These are phyloP conservation scores for Mycena galopus DNA, from an alignment of 768 basidiomycete genomes.

Conservation along the genomic window DNA sequence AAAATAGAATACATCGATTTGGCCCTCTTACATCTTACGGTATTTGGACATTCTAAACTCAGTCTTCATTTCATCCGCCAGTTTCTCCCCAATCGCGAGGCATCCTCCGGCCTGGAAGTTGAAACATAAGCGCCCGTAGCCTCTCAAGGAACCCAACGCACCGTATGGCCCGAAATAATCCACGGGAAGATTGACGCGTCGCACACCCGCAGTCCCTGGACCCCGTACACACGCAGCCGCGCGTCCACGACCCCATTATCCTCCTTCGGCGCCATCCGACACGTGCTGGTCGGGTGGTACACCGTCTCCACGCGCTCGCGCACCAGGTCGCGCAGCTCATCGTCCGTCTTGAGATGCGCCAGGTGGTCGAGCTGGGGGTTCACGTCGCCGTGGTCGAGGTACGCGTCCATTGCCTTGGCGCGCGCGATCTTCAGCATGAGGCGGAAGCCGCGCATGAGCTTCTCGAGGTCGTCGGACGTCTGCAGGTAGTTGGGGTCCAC, in stretches of 20 bases:
- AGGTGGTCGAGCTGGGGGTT: too few relatives aligned
- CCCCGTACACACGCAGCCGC: constrained; percentile 45
- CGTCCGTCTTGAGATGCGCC: too few relatives aligned
- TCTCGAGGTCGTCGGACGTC: constrained; percentile 55
- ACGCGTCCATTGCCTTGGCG: constrained; percentile 53
- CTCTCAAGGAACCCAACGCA: constrained; percentile 24
- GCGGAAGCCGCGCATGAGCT: constrained; percentile 57
- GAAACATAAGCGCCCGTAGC: background rate
- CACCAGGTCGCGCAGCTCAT: too few relatives aligned
- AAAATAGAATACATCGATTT: too few relatives aligned
- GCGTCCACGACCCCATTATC: constrained; percentile 48
- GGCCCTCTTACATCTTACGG: too few relatives aligned
- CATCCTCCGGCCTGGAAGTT: constrained; percentile 47
- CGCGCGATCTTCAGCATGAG: constrained; percentile 56
- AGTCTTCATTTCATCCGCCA: constrained; percentile 49
- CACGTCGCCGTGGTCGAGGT: constrained; percentile 54
- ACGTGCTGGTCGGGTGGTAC: constrained; percentile 62
- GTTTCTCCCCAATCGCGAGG: constrained; percentile 50
- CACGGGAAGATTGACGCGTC: constrained; percentile 64
- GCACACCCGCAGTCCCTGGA: constrained; percentile 59
- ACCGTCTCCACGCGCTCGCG: too few relatives aligned
- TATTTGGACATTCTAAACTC: constrained; percentile 33
- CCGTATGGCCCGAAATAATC: constrained; percentile 62
- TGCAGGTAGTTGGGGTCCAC: constrained; percentile 62
- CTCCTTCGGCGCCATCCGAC: constrained; percentile 59